Evolutionary conservation across 768 basidiomycete species (phyloP).

Genomic region (Royoungia palumana): DNA sequence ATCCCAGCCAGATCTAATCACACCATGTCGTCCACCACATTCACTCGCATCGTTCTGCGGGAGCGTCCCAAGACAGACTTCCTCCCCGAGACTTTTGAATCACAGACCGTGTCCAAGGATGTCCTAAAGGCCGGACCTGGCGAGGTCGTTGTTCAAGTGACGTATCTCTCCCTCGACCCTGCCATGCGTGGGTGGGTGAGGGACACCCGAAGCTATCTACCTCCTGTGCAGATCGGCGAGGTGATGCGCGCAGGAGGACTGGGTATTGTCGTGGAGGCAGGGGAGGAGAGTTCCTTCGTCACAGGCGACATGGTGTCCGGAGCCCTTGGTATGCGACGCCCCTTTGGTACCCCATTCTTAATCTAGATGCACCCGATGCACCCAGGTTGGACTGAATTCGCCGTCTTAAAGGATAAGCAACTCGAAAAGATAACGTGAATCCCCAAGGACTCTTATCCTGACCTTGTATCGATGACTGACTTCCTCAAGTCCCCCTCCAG

Average conservation of each 20-base stretch:
- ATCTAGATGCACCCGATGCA: not conserved
- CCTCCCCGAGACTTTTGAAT: slow-evolving; percentile 69
- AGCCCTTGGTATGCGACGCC: slow-evolving; percentile 46
- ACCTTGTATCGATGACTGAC: not conserved
- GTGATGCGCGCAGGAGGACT: slow-evolving; percentile 73
- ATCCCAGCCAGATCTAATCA: not conserved
- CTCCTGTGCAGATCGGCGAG: slow-evolving; percentile 70
- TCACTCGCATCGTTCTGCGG: slow-evolving; percentile 71
- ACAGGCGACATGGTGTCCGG: slow-evolving; percentile 72
- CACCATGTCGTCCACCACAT: slow-evolving; percentile 32
- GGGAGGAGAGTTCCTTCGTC: slow-evolving; percentile 49
- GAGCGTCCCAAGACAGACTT: slow-evolving; percentile 70
- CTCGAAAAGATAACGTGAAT: slow-evolving; percentile 57
- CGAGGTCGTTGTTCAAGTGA: slow-evolving; percentile 71
- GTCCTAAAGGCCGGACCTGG: slow-evolving; percentile 47
- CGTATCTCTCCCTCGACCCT: slow-evolving; percentile 81
- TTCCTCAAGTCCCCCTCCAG: slow-evolving; percentile 48
- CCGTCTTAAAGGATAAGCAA: slow-evolving; percentile 51
- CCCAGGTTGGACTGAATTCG: slow-evolving; percentile 78
- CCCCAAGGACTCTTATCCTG: not conserved
- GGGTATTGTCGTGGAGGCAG: slow-evolving; percentile 61
- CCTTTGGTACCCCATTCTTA: not conserved
- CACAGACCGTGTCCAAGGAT: slow-evolving; percentile 49
- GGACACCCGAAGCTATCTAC: slow-evolving; percentile 67
- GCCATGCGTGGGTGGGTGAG: slow-evolving; percentile 85